phyloP scores from a whole-genome alignment of 768 basidiomycete species.

The Podaxis pistillaris region DNA sequence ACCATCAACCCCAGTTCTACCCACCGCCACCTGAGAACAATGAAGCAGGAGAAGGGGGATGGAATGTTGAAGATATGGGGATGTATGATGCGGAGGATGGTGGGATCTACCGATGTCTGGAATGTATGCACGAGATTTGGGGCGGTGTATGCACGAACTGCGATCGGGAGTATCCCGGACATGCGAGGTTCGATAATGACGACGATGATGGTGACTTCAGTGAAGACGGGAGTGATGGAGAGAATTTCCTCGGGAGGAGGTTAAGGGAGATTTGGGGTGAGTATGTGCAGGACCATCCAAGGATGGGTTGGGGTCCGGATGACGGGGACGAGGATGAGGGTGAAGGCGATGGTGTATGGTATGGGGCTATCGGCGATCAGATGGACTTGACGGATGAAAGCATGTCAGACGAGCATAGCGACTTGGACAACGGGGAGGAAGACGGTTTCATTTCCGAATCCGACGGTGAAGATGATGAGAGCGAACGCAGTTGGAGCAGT shows the following conservation, averaged over 20 bases:
- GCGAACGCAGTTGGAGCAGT: slow-evolving; percentile 1
- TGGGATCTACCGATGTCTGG: slow-evolving; percentile 71
- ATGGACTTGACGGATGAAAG: slow-evolving; percentile 2
- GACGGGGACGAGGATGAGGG: slow-evolving; percentile 15
- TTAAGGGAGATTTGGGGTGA: slow-evolving; percentile 6
- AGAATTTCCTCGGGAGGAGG: slow-evolving; percentile 5
- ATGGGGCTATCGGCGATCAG: neutral
- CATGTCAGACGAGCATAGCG: slow-evolving; percentile 1
- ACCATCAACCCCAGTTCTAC: slow-evolving; percentile 17
- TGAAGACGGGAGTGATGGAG: slow-evolving; percentile 7
- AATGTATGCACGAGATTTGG: slow-evolving; percentile 80
- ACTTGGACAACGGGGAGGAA: neutral
- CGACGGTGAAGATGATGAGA: neutral
- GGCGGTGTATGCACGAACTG: slow-evolving; percentile 65
- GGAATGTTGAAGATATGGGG: slow-evolving; percentile 46
- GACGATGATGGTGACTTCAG: slow-evolving; percentile 31
- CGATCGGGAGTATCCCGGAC: slow-evolving; percentile 57
- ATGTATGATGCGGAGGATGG: slow-evolving; percentile 75
- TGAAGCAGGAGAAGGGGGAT: slow-evolving; percentile 22
- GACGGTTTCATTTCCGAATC: neutral
- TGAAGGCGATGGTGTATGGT: neutral
- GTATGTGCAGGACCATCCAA: neutral
- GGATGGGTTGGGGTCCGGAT: slow-evolving; percentile 1
- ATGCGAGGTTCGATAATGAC: slow-evolving; percentile 37
- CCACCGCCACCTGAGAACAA: slow-evolving; percentile 17